phyloP scores from a whole-genome alignment of 305 asterid species.

The Solanum aculeatissimum region DNA sequence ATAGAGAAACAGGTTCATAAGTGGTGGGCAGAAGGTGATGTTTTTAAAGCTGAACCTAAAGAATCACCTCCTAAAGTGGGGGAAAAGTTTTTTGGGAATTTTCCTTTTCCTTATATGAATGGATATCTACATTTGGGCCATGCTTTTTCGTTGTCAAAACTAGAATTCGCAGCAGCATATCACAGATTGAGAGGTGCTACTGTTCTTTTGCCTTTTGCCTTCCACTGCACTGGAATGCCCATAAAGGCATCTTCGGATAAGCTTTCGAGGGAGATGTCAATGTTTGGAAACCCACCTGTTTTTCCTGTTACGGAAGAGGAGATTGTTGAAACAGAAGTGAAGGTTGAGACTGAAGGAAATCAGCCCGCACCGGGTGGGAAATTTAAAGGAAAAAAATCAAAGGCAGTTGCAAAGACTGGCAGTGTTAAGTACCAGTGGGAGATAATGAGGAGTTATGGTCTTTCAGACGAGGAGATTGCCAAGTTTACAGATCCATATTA shows the following conservation, averaged over 20 bases:
- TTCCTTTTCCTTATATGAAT: conserved; percentile 95
- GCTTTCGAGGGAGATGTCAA: conserved; percentile 51
- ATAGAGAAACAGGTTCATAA: conserved; percentile 56
- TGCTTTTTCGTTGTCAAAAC: conserved; percentile 81
- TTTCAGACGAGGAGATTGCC: conserved; percentile 69
- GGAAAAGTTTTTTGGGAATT: conserved; percentile 83
- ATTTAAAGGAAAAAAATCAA: conserved; percentile 84
- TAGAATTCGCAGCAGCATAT: conserved; percentile 87
- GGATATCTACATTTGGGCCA: conserved; percentile 92
- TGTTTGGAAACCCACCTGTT: conserved; percentile 77
- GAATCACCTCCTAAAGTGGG: conserved; percentile 55
- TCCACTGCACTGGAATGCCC: conserved; percentile 99
- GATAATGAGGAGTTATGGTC: conserved; percentile 79
- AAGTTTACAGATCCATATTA: conserved; percentile 56
- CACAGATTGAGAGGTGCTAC: conserved; percentile 88
- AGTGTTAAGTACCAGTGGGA: conserved; percentile 77
- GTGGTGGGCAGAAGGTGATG: conserved; percentile 68
- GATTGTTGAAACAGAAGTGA: conserved; percentile 28
- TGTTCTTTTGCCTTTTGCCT: conserved; percentile 81
- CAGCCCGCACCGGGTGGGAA: conserved; percentile 48
- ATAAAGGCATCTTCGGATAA: conserved; percentile 95
- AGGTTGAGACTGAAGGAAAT: conserved; percentile 41
- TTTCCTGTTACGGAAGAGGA: conserved; percentile 64
- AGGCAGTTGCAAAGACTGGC: conserved; percentile 74
- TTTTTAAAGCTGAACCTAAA: conserved; percentile 62